Percentiles rank a stretch among this genome's conserved stretches.
These are phyloP conservation scores for Fusarium avenaceum DNA, from an alignment of 2,329 filamentous ascomycete species.

Conservation along the genomic window DNA sequence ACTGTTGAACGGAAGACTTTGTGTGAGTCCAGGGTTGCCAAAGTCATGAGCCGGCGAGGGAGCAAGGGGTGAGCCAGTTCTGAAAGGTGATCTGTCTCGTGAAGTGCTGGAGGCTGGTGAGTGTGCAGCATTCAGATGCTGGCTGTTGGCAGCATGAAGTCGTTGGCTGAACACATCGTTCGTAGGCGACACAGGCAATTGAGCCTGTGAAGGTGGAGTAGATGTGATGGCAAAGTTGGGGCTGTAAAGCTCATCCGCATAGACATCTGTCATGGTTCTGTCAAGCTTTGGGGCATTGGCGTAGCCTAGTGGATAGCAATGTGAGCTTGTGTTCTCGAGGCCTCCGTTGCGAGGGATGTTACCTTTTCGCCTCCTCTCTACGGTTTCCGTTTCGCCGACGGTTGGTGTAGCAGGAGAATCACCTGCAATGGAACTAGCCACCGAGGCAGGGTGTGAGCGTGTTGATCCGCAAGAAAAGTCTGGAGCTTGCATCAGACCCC, in stretches of 20 bases:
- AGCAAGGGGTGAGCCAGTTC: slow-evolving; percentile 75
- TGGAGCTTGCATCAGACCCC: slow-evolving; percentile 60
- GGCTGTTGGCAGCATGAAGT: slow-evolving; percentile 82
- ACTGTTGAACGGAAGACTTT: slow-evolving; percentile 60
- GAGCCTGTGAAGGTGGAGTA: slow-evolving; percentile 64
- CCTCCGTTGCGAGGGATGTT: slow-evolving; percentile 50
- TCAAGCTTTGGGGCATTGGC: slow-evolving; percentile 79
- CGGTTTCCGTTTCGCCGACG: slow-evolving; percentile 63
- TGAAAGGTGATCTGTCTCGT: slow-evolving; percentile 85
- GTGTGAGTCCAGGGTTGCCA: slow-evolving; percentile 26
- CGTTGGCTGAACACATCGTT: slow-evolving; percentile 79
- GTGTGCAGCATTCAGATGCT: slow-evolving; percentile 73
- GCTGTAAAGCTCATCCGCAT: slow-evolving; percentile 87
- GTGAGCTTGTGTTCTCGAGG: slow-evolving; percentile 68
- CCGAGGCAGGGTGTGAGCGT: slow-evolving; percentile 66
- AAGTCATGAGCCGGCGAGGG: slow-evolving; percentile 62
- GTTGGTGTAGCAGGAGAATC: slow-evolving; percentile 72
- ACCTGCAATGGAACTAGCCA: slow-evolving; percentile 69
- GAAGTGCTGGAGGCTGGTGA: slow-evolving; percentile 63
- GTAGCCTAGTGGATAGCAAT: slow-evolving; percentile 61
- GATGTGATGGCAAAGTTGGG: slow-evolving; percentile 73
- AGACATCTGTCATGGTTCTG: slow-evolving; percentile 87
- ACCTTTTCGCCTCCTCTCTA: slow-evolving; percentile 68
- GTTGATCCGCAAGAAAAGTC: slow-evolving; percentile 59
- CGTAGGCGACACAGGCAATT: slow-evolving; percentile 61